Base-by-base conservation (phyloP, 164 flowering plant species). In the Stephania cephalantha region DNA sequence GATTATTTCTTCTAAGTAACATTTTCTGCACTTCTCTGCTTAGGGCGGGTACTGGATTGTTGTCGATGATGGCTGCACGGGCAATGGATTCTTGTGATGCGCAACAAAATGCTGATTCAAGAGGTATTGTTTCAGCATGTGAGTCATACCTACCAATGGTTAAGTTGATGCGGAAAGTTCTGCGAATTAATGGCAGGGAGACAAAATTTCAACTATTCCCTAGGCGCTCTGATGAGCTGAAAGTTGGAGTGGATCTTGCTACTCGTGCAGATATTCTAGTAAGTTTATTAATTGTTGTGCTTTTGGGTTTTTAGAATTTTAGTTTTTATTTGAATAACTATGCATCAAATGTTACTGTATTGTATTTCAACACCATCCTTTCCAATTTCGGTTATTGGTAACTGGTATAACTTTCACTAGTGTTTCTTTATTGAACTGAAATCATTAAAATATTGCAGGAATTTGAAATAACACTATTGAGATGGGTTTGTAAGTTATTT, bases 111-210 rank as follows among this genome's bases (percentile, higher is more conserved):
- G 46, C 77, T 80, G 71, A 77, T 77, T 42, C 68, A 17, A 77
- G 78, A 46, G 94, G 95, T 53, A 81, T 50, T 83, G 91, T 95
- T 13, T 90, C 91, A 5, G 96, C 98, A 25, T 95, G 97, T 70
- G 99, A 95, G 77, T 87, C 99, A 63, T 95, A 93, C 79, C 91
- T 95, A 80, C 99, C 99, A 44, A 95, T 95, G 99, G 86, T 87
- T 74, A 95, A 93, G 81, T 78, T 95, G 84, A 85, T 88, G 97
- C 79, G 87, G 69, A 91, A 85, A 78, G 95, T 95, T 64, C 68
- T 95, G 77, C 90, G 84, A 13, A 50, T 77, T 45, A 95, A 95
- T 85, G 85, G 86, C 11, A 84, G 91, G 93, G 88, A 86, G 8
- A 83, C 79, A 72, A 85, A 84, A 63, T 79, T 95, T 50, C 80